A percentile compares a stretch with the other conserved stretches of the same genome.
Evolutionary conservation across 2,329 filamentous ascomycete species (phyloP).

Genomic region (Clonostachys sp.): DNA sequence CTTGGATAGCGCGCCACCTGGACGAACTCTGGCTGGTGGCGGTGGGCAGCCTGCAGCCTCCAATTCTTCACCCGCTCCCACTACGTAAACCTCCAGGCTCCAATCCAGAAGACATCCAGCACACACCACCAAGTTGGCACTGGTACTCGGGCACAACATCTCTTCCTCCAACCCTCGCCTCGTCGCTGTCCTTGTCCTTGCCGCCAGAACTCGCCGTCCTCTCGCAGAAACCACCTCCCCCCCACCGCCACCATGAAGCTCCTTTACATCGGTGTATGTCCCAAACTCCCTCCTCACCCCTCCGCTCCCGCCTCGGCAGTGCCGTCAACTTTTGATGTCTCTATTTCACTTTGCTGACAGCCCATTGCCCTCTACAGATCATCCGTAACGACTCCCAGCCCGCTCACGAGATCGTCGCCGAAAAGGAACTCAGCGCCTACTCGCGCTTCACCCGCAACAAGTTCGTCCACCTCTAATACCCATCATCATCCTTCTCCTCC

Average conservation of each 20-base stretch:
- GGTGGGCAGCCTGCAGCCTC: no score
- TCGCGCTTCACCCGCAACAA: constrained; percentile 74
- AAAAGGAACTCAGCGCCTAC: constrained; percentile 74
- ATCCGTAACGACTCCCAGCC: constrained; percentile 76
- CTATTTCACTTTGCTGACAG: background rate
- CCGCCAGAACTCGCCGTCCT: no score
- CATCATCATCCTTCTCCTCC: constrained; percentile 5
- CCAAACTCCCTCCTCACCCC: background rate
- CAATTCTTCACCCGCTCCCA: no score
- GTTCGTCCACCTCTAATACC: constrained; percentile 32
- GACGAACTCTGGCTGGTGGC: no score
- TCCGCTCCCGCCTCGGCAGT: background rate
- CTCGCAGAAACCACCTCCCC: no score
- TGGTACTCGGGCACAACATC: no score
- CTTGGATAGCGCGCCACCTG: no score
- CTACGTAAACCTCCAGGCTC: no score
- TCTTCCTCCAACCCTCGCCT: no score
- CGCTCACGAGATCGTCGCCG: constrained; percentile 69
- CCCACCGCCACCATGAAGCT: constrained; percentile 6
- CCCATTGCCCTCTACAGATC: constrained; percentile 48
- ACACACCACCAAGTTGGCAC: no score
- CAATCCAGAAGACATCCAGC: no score
- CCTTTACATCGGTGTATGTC: constrained; percentile 6
- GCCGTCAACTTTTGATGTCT: background rate
- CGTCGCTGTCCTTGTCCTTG: no score